phyloP scores from a whole-genome alignment of 1,284 basidiomycete species.

The Cutaneotrichosporon mucoides region DNA sequence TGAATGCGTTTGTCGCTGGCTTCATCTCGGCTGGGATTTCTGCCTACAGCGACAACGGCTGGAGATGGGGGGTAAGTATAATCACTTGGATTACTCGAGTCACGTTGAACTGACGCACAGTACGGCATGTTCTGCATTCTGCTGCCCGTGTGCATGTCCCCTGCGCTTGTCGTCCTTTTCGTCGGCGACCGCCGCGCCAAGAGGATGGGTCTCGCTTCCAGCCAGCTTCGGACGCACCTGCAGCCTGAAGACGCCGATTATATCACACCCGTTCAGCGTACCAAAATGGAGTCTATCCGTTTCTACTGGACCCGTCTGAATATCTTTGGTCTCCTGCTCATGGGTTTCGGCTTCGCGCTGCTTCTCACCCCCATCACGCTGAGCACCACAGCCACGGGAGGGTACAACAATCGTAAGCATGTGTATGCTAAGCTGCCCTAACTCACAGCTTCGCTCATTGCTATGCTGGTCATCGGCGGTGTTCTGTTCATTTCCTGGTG shows the following conservation, averaged over 20 bases:
- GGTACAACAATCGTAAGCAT: constrained; percentile 32
- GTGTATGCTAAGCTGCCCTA: not conserved
- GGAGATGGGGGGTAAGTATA: constrained; percentile 60
- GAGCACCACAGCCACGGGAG: constrained; percentile 31
- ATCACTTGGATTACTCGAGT: too few relatives aligned
- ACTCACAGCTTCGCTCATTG: constrained; percentile 39
- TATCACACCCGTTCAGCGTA: too few relatives aligned
- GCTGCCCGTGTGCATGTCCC: constrained; percentile 30
- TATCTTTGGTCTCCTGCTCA: constrained; percentile 44
- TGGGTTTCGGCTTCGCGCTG: constrained; percentile 44
- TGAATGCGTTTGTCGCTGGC: constrained; percentile 29
- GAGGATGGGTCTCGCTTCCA: constrained; percentile 1
- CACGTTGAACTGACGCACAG: too few relatives aligned
- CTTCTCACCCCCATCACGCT: constrained; percentile 48
- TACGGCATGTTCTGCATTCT: constrained; percentile 49
- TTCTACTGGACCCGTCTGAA: constrained; percentile 40
- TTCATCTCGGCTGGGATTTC: constrained; percentile 57
- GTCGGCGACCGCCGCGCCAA: constrained; percentile 5
- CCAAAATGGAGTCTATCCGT: not conserved
- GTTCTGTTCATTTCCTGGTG: constrained; percentile 43
- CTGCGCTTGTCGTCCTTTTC: constrained; percentile 24
- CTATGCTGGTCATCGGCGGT: constrained; percentile 48
- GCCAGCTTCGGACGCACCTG: too few relatives aligned
- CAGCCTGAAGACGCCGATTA: too few relatives aligned
- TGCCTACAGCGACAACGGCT: constrained; percentile 49